Evolutionary conservation across 352 stramenopile species (phyloP), one percentile per base, ranked within the genome.

Genomic region (Elongisporangium prolatum): DNA sequence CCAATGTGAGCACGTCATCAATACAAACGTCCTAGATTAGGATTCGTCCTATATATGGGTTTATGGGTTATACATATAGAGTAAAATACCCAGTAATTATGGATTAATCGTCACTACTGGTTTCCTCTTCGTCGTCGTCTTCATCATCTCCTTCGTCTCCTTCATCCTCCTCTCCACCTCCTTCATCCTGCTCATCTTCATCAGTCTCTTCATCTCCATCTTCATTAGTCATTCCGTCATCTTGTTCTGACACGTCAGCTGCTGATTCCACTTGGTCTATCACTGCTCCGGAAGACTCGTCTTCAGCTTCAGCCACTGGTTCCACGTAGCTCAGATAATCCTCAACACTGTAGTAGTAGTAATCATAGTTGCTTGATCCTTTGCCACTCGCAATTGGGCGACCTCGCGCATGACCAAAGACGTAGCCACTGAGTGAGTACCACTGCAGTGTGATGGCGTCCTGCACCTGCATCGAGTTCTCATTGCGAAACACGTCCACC

Each of bases 241-340:
- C 54, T 5, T 52, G 53, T 20, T 61, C 56, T 34, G 52, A 57
- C 14, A 1, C 55, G 28, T 51, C 61, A 6, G 48, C 50, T 4
- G 34, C 57, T 40, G 21, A 13, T 21, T 60, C 53, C 40, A 7
- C 59, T 10, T 24, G n/a, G n/a, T 60, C 54, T 18, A 28, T 38
- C 10, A 44, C 17, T 11, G 34, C 59, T 3, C 25, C 25, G 47
- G 38, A 22, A 21, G 11, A 13, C 24, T 64, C 60, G 50, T 65
- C 57, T 47, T 44, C 38, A 57, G 60, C 54, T 5, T 56, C 48
- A 10, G 67, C 55, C 1, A 25, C 34, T 13, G 64, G 56, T 14
- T 87, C 82, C 20, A 84, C 64, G 47, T 84, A 87, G 54, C 72
- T 74, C 38, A 91, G 51, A 63, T 84, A 91, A 60, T 91, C 82